Conservation (phyloP, 768 basidiomycete species). For the Mrakia hoshinonis region DNA sequence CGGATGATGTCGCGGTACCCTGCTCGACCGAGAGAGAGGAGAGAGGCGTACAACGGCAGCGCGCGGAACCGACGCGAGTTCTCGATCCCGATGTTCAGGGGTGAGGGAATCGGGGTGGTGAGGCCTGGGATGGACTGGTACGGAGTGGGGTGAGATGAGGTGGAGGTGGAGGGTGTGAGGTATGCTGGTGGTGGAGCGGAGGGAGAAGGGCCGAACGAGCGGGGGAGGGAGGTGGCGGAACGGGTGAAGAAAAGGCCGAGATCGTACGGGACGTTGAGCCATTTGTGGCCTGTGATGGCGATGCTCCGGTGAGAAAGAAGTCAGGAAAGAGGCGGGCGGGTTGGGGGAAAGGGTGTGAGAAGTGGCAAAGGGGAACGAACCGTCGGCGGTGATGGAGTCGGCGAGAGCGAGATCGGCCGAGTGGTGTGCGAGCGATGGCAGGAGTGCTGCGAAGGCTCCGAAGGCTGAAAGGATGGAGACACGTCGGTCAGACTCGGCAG, state of each 20-base stretch:
- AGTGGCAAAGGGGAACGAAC: constrained; percentile 32
- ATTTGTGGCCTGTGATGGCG: not conserved
- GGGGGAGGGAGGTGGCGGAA: constrained; percentile 32
- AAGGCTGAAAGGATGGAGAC: constrained; percentile 40
- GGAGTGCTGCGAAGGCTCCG: constrained; percentile 43
- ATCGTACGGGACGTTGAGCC: constrained; percentile 45
- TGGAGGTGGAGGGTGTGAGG: constrained; percentile 32
- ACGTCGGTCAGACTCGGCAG: not conserved
- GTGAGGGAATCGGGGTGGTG: constrained; percentile 35
- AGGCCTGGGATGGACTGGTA: constrained; percentile 6
- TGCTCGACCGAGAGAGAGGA: constrained; percentile 41
- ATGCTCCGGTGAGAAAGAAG: not conserved
- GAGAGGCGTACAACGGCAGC: constrained; percentile 42
- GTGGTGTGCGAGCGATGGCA: constrained; percentile 39
- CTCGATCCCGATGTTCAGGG: constrained; percentile 44
- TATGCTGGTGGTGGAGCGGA: constrained; percentile 40
- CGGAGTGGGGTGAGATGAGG: not conserved
- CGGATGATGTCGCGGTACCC: constrained; percentile 43
- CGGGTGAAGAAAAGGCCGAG: constrained; percentile 44
- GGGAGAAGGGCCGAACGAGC: constrained; percentile 41
- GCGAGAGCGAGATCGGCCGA: constrained; percentile 40
- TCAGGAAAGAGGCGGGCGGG: not conserved
- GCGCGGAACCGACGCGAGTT: constrained; percentile 46
- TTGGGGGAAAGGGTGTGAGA: not conserved
- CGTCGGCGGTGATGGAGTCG: constrained; percentile 44